Conservation (phyloP, 768 basidiomycete genomes). For the Lactifluus subvellereus region DNA sequence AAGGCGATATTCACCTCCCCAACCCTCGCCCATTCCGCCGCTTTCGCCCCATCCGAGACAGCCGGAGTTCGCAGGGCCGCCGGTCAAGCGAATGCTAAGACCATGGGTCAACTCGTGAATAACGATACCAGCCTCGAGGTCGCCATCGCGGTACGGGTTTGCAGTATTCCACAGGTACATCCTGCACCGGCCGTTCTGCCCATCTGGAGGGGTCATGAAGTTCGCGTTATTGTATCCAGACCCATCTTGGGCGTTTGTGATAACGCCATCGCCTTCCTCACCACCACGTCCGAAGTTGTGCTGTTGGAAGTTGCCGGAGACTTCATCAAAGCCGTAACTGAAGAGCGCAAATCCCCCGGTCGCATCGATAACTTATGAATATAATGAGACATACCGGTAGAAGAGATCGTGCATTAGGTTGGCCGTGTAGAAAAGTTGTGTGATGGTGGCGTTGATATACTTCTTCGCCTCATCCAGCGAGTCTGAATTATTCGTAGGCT, state of each 20-base stretch:
- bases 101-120: slow-evolving; percentile 90
- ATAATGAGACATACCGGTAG: slow-evolving; percentile 46
- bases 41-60: slow-evolving; percentile 95
- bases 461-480: slow-evolving; percentile 65
- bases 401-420: slow-evolving; percentile 80
- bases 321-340: slow-evolving; percentile 89
- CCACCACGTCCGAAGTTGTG: slow-evolving; percentile 94
- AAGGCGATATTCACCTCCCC: slow-evolving; percentile 55
- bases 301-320: slow-evolving; percentile 94
- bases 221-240: slow-evolving; percentile 90
- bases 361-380: not conserved
- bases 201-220: slow-evolving; percentile 82
- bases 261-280: slow-evolving; percentile 80
- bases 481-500: slow-evolving; percentile 47
- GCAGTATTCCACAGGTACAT: slow-evolving; percentile 97
- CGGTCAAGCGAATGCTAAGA: slow-evolving; percentile 88
- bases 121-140: slow-evolving; percentile 94
- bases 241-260: slow-evolving; percentile 94
- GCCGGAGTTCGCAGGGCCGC: slow-evolving; percentile 87
- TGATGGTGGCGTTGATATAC: slow-evolving; percentile 81
- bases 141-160: slow-evolving; percentile 87
- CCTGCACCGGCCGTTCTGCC: slow-evolving; percentile 85
- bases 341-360: slow-evolving; percentile 16
- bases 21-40: slow-evolving; percentile 97
- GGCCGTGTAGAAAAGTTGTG: slow-evolving; percentile 85